These are phyloP conservation scores for Gremmenia infestans DNA, from an alignment of 2,329 filamentous ascomycete genomes.

Conservation along the genomic window DNA sequence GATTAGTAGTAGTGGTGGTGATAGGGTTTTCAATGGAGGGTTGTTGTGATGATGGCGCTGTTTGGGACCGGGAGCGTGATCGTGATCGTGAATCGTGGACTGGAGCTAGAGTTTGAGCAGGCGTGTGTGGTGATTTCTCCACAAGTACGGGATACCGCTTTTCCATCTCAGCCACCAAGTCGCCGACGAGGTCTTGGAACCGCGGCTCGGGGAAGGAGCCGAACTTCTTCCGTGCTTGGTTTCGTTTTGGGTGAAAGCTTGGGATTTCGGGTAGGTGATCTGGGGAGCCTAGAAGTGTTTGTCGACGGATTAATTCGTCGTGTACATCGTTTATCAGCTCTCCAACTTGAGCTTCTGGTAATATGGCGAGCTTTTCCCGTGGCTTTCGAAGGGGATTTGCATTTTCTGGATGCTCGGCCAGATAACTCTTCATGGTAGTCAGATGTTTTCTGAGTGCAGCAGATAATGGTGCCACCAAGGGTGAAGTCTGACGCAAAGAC, in stretches of 20 bases:
- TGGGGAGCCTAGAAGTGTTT: conserved; percentile 10
- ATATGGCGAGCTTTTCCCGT: conserved; percentile 10
- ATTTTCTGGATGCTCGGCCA: not conserved
- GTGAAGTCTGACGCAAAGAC: not conserved
- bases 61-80: not conserved
- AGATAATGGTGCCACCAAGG: not conserved
- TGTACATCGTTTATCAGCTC: conserved; percentile 19
- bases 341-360: conserved; percentile 13
- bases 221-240: conserved; percentile 16
- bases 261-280: not conserved
- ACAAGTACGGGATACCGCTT: conserved; percentile 6
- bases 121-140: not conserved
- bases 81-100: not conserved
- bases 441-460: conserved; percentile 3
- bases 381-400: not conserved
- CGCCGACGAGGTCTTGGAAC: conserved; percentile 15
- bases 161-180: conserved; percentile 17
- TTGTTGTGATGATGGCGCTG: not conserved
- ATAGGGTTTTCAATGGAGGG: too few relatives aligned
- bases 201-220: conserved; percentile 5
- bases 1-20: too few relatives aligned
- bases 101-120: not conserved
- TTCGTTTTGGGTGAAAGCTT: conserved; percentile 14
- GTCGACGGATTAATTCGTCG: conserved; percentile 19
- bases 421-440: conserved; percentile 9